These are phyloP conservation scores for Hypoxylon sp. DNA, from an alignment of 2,329 filamentous ascomycete species.

Conservation along the genomic window DNA sequence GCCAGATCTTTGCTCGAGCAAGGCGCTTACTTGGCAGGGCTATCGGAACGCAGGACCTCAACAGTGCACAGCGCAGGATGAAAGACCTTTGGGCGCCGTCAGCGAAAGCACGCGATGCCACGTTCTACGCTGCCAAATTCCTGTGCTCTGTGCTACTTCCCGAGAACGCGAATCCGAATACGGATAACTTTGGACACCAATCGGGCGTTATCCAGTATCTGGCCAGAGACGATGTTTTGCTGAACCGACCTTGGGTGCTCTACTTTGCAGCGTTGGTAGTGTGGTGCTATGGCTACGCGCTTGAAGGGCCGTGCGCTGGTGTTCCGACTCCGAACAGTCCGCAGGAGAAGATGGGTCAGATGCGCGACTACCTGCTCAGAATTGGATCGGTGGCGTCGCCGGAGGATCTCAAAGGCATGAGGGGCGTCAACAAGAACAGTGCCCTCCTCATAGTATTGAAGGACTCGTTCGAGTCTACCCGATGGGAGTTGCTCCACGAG, in stretches of 20 bases:
- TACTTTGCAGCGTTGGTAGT: constrained; percentile 94
- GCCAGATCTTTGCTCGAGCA: constrained; percentile 93
- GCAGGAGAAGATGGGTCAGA: constrained; percentile 77
- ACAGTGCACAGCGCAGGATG: constrained; percentile 83
- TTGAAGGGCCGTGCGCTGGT: constrained; percentile 79
- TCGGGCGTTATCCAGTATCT: constrained; percentile 71
- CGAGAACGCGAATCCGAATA: constrained; percentile 57
- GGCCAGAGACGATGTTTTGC: constrained; percentile 86
- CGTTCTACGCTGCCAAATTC: constrained; percentile 92
- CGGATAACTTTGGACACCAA: constrained; percentile 52
- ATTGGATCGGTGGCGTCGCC: constrained; percentile 79
- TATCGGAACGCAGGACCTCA: constrained; percentile 85
- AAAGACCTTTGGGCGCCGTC: constrained; percentile 90
- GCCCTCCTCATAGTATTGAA: constrained; percentile 84
- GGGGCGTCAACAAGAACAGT: constrained; percentile 84
- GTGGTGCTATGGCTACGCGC: constrained; percentile 93
- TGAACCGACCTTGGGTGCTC: constrained; percentile 94
- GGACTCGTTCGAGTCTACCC: constrained; percentile 82
- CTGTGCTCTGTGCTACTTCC: constrained; percentile 84
- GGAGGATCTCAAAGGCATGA: constrained; percentile 78
- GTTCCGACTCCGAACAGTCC: constrained; percentile 65
- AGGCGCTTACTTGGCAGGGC: constrained; percentile 85
- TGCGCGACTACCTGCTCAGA: constrained; percentile 80
- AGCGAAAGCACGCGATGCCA: constrained; percentile 88
- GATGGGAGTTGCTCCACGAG: constrained; percentile 93